phyloP scores from a whole-genome alignment of 2,329 filamentous ascomycete species.

The Xylaria sp. region DNA sequence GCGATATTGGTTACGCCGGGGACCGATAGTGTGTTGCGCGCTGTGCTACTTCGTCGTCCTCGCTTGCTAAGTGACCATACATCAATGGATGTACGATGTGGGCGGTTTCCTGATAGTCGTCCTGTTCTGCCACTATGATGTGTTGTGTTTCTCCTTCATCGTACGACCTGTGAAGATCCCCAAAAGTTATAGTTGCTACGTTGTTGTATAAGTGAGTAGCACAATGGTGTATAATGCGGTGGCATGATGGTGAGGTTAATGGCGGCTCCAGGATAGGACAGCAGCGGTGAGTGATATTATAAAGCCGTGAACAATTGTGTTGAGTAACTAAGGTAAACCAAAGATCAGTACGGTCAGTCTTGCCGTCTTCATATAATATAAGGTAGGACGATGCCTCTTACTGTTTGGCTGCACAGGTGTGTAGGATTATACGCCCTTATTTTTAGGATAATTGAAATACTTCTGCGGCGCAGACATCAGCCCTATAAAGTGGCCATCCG shows the following conservation, averaged over 20 bases:
- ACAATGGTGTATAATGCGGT: background rate
- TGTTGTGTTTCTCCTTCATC: background rate
- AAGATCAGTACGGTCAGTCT: background rate
- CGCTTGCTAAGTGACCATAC: background rate
- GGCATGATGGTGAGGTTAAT: background rate
- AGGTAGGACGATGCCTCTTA: background rate
- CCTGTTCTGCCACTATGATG: no score
- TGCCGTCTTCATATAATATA: slow-evolving; percentile 3
- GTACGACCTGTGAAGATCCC: background rate
- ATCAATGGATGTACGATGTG: background rate
- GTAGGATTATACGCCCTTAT: slow-evolving; percentile 18
- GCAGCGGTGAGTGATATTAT: background rate
- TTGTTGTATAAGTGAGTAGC: background rate
- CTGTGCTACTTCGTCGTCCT: background rate
- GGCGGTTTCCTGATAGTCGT: no score
- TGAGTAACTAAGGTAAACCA: background rate
- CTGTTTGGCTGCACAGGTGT: background rate
- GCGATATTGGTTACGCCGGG: background rate
- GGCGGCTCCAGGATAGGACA: no score
- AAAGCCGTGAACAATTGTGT: background rate
- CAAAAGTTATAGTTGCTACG: background rate
- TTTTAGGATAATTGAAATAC: slow-evolving; percentile 24
- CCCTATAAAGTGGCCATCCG: slow-evolving; percentile 10
- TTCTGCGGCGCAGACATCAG: slow-evolving; percentile 8
- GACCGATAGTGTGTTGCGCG: background rate